Evolutionary conservation across 257 asterid species (phyloP), one percentile per base, ranked within the genome.

Genomic region (Capsicum chinense): DNA sequence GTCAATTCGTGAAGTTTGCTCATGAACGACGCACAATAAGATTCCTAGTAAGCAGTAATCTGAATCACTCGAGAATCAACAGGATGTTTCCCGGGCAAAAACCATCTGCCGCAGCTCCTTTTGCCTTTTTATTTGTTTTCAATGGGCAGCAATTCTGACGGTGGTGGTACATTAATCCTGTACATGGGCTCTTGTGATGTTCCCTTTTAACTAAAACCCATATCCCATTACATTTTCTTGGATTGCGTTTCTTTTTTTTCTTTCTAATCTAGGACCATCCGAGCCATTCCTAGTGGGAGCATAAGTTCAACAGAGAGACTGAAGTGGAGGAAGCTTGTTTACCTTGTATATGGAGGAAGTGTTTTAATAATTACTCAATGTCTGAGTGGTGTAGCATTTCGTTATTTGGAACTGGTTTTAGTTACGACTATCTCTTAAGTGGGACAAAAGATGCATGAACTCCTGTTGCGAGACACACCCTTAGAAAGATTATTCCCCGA

Each of bases 241-340:
- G 60, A 48, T 19, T 33, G 39, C 60, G 50, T 74, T 74, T 74
- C 21, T 48, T 11, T 2, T 33, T 3, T 63, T 6, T 12, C 35
- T 12, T 48, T 48, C 80, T 50, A 74, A 74, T 50, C 19, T 74
- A 74, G 58, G 50, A 48, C 42, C 39, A 73, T 73, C 80, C 12
- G 4, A 12, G 39, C 44, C 19, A 50, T 74, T 74, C 37, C 60
- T 19, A 50, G 3, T 1, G 17, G 57, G 60, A 26, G 19, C 44
- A 47, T 50, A 48, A 19, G 42, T 73, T 48, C 3, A 47, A 73
- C 19, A 48, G 19, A 48, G 59, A 42, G 80, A 19, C 42, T 48
- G 57, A 47, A 48, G 58, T 19, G 80, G 80, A 11, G 80, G 59
- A 47, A 71, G 39, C 56, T 71, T 71, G 80, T 71, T 71, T 71